Evolutionary conservation across 2,329 filamentous ascomycete species (phyloP), one percentile per base, ranked within the genome.

Genomic region (Arachnopeziza araneosa): DNA sequence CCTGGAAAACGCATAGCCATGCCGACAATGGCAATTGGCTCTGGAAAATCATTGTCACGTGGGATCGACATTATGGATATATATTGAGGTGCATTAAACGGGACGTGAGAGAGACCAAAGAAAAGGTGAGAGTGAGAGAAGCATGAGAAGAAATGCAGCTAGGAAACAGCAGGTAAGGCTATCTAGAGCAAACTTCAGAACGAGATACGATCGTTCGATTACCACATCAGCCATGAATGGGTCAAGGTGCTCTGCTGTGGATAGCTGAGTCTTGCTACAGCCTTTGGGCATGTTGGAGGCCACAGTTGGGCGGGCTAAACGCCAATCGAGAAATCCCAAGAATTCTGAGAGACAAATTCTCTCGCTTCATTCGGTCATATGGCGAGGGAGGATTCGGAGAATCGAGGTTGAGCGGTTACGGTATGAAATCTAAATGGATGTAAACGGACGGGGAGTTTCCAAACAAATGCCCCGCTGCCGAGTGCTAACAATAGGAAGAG

Each of bases 1-100:
- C 63, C 59, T n/a, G 63, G 61, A 9, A 65, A 50, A 21, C 63
- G 48, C 53, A 65, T 32, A 2, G 17, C 61, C 53, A 65, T 62
- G 2, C 63, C 63, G 21, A 52, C 55, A 19, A 65, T 59, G 14
- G 63, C 61, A 55, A 63, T 58, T 23, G 58, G 63, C 21, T 55
- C 52, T 17, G 12, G 36, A 44, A 12, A 44, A 19, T 44, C 36
- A 44, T 44, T 5, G 36, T 44, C 36, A 44, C 36, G 36, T 44
- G 36, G 6, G 10, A 44, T 44, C 17, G 36, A 44, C 36, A 44
- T 44, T 5, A 44, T 44, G 36, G 17, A 44, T 14, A 3, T 17
- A 17, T 17, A 44, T 44, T 44, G 36, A 44, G 5, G 26, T 30
- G 26, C 26, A 30, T 30, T 9, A 30, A 9, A 30, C 4, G 9